Base-by-base conservation (phyloP, 148 eudicot genomes). In the Chenopodium berlandieri region DNA sequence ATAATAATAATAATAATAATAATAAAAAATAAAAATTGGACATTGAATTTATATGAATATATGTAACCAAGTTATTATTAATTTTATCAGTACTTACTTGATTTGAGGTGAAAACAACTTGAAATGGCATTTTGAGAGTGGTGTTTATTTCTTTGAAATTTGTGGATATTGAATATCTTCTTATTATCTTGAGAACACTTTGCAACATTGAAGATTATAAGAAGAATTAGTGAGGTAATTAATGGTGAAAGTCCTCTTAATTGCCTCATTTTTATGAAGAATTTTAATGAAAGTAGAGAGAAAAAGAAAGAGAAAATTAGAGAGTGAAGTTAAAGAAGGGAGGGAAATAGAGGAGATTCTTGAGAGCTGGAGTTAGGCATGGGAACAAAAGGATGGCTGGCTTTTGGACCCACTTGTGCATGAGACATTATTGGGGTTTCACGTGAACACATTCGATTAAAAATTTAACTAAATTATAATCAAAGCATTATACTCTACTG, bases 351-450 rank as follows among this genome's bases (percentile, higher is more conserved):
- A 71, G 62, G 17, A 81, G 83, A 84, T 80, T 69, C 73, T 70
- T 76, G 47, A 22, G 65, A 64, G 80, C 80, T 84, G 83, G 86
- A 84, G 40, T 64, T 73, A 56, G 77, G 86, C 78, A 84, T 71
- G 80, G 74, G 78, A 84, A 84, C 86, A 84, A 84, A 84, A 64
- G 46, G 64, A 84, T 84, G 81, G 83, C 83, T 80, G 83, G 66
- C 78, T 84, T 32, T 31, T 25, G 76, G 78, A 77, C 86, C 86
- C 83, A 84, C 83, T 76, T 84, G 70, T 83, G 86, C 86, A 84
- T 84, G 83, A 84, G 81, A 84, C 78, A 84, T 80, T 84, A 80
- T 84, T 84, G 68, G 64, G 23, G 47, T 71, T 84, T 84, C 86
- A 84, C 86, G 86, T 80, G 86, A 84, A 76, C 0, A 63, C 83